Conservation (phyloP, 2,329 filamentous ascomycete species). For the Phialemonium atrogriseum region DNA sequence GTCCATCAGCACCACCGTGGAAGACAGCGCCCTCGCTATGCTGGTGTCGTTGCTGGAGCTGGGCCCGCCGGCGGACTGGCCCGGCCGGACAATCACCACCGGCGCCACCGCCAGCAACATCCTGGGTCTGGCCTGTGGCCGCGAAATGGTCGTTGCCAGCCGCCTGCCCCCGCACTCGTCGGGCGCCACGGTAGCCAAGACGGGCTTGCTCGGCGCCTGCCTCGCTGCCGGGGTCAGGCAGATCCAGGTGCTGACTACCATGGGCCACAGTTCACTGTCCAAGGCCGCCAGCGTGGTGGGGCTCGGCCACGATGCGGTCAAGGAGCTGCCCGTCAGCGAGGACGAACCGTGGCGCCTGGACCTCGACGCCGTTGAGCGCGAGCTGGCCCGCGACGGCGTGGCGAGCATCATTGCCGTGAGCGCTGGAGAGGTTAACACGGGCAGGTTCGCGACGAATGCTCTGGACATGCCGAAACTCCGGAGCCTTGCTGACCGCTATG, state of each 20-base stretch:
- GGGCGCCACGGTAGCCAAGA: constrained; percentile 50
- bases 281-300: constrained; percentile 82
- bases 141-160: constrained; percentile 53
- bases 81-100: constrained; percentile 44
- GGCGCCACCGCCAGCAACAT: constrained; percentile 72
- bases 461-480: constrained; percentile 55
- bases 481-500: constrained; percentile 60
- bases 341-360: constrained; percentile 63
- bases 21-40: constrained; percentile 63
- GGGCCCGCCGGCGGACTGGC: constrained; percentile 53
- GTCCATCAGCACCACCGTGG: constrained; percentile 67
- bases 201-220: constrained; percentile 63
- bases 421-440: constrained; percentile 85
- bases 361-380: constrained; percentile 52
- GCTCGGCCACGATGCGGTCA: constrained; percentile 62
- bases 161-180: constrained; percentile 20
- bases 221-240: constrained; percentile 52
- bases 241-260: constrained; percentile 71
- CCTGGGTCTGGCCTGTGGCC: constrained; percentile 58
- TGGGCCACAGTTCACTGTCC: constrained; percentile 72
- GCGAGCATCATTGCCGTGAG: constrained; percentile 76
- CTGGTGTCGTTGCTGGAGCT: constrained; percentile 60
- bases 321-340: constrained; percentile 43
- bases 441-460: constrained; percentile 60
- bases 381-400: constrained; percentile 42